phyloP scores from a whole-genome alignment of 768 basidiomycete genomes.

The Suillus subluteus region DNA sequence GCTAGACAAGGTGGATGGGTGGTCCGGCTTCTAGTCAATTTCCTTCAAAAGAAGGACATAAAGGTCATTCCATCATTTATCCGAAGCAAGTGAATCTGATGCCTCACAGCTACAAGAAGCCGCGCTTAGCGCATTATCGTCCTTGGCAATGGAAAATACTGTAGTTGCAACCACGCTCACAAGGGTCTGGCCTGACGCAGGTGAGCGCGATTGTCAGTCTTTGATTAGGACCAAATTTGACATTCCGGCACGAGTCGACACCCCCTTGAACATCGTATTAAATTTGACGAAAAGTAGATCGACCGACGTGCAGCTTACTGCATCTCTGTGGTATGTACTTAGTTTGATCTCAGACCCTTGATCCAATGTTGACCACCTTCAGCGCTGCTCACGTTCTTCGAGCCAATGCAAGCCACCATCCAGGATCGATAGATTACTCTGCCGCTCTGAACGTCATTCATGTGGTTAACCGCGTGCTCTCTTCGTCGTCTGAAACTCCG shows the following conservation, averaged over 20 bases:
- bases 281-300: slow-evolving; percentile 60
- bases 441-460: slow-evolving; percentile 67
- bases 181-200: slow-evolving; percentile 46
- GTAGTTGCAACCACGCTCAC: slow-evolving; percentile 52
- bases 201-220: slow-evolving; percentile 32
- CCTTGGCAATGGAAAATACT: slow-evolving; percentile 66
- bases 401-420: slow-evolving; percentile 40
- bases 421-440: slow-evolving; percentile 43
- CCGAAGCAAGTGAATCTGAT: not conserved
- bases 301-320: slow-evolving; percentile 67
- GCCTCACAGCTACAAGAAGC: slow-evolving; percentile 63
- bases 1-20: slow-evolving; percentile 62
- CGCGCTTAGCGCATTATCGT: slow-evolving; percentile 62
- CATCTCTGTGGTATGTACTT: slow-evolving; percentile 62
- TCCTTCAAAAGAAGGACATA: slow-evolving; percentile 54
- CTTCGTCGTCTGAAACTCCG: slow-evolving; percentile 43
- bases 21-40: slow-evolving; percentile 48
- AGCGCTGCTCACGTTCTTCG: slow-evolving; percentile 69
- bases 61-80: slow-evolving; percentile 45
- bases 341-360: not conserved
- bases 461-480: slow-evolving; percentile 65
- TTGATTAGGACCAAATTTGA: slow-evolving; percentile 13
- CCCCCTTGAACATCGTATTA: slow-evolving; percentile 46
- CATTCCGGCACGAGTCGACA: slow-evolving; percentile 11
- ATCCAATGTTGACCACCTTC: slow-evolving; percentile 1